Conservation (phyloP, 768 basidiomycete genomes). For the Leucogyrophana mollusca region DNA sequence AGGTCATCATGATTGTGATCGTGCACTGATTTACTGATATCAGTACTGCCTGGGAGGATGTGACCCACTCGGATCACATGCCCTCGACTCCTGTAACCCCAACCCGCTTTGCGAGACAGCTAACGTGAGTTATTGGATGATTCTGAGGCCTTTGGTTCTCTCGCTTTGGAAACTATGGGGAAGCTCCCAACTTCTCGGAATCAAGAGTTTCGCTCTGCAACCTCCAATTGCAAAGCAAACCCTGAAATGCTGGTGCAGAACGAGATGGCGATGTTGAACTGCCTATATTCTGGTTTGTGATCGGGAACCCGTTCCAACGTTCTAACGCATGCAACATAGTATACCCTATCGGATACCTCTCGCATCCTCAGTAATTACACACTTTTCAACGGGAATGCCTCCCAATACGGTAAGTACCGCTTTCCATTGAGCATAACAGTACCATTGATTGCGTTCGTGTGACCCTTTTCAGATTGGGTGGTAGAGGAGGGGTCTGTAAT, state of each 20-base stretch:
- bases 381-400: slow-evolving; percentile 71
- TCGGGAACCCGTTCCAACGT: no score
- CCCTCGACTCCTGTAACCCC: slow-evolving; percentile 65
- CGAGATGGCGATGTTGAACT: no score
- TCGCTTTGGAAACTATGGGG: no score
- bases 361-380: slow-evolving; percentile 67
- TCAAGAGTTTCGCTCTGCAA: background rate
- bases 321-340: slow-evolving; percentile 32
- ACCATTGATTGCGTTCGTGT: background rate
- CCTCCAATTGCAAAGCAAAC: background rate
- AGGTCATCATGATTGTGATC: background rate
- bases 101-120: slow-evolving; percentile 68
- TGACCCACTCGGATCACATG: slow-evolving; percentile 69
- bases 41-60: slow-evolving; percentile 88
- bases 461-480: slow-evolving; percentile 56
- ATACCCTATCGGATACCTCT: slow-evolving; percentile 62
- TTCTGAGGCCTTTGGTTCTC: no score
- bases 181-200: no score
- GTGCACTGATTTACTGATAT: slow-evolving; percentile 9
- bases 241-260: no score
- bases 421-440: background rate
- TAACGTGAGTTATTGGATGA: slow-evolving; percentile 39
- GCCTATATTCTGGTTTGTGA: no score
- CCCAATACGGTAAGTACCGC: slow-evolving; percentile 50
- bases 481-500: slow-evolving; percentile 66